These are phyloP conservation scores for Gardenia jasminoides DNA, from an alignment of 257 asterid genomes.

Conservation along the genomic window DNA sequence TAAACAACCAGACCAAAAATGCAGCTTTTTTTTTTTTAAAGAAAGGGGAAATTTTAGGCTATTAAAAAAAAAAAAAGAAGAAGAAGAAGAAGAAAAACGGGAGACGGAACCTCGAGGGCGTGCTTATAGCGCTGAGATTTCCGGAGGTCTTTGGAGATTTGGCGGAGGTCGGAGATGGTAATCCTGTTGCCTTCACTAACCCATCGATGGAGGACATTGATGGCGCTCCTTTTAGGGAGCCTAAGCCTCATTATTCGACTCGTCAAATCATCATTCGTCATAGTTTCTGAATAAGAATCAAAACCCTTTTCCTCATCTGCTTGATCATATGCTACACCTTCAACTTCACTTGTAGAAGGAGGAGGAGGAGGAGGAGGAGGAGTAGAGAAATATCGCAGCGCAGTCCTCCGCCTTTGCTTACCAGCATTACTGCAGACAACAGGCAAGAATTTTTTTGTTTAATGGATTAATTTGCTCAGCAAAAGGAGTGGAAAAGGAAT, in stretches of 20 bases:
- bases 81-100: neutral
- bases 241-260: slow-evolving; percentile 77
- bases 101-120: slow-evolving; percentile 72
- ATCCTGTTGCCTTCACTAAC: slow-evolving; percentile 57
- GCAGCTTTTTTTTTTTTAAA: neutral
- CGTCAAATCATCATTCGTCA: slow-evolving; percentile 62
- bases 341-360: slow-evolving; percentile 41
- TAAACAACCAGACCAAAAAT: neutral
- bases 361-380: slow-evolving; percentile 29
- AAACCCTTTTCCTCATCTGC: slow-evolving; percentile 25
- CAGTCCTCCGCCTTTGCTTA: slow-evolving; percentile 25
- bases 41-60: neutral
- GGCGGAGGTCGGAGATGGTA: slow-evolving; percentile 64
- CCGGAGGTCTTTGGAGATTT: slow-evolving; percentile 73
- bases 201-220: slow-evolving; percentile 75
- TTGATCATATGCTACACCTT: slow-evolving; percentile 30
- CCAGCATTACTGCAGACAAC: slow-evolving; percentile 30
- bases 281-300: neutral
- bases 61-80: neutral
- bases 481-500: neutral
- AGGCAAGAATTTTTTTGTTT: slow-evolving; percentile 11
- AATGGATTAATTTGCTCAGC: too few relatives aligned
- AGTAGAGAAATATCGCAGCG: slow-evolving; percentile 40
- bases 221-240: slow-evolving; percentile 84
- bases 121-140: slow-evolving; percentile 74